Conservation (phyloP, 345 rosid species). For the Citropsis articulata region DNA sequence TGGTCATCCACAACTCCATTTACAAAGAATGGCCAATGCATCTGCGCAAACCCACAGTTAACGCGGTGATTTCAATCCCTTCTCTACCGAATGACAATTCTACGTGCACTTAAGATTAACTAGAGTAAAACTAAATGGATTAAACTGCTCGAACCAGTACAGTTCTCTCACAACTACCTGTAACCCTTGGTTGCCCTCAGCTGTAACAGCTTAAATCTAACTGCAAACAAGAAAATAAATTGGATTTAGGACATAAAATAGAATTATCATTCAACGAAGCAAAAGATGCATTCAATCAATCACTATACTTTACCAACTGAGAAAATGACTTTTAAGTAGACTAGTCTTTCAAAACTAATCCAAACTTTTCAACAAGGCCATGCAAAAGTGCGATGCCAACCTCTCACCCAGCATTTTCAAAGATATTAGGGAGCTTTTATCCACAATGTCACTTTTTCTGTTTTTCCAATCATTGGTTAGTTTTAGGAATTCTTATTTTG, state of each 20-base stretch:
- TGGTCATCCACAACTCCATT: constrained; percentile 13
- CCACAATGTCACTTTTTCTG: background rate
- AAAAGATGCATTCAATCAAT: background rate
- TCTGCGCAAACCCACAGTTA: background rate
- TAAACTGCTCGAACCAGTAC: constrained; percentile 7
- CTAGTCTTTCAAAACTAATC: background rate
- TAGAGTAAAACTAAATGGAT: background rate
- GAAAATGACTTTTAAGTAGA: background rate
- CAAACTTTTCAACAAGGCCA: background rate
- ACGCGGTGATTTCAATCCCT: background rate
- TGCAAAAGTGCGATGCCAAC: background rate
- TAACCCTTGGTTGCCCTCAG: constrained; percentile 2
- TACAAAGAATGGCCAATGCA: constrained; percentile 22
- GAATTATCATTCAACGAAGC: background rate
- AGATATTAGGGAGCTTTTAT: background rate
- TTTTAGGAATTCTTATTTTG: background rate
- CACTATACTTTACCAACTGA: background rate
- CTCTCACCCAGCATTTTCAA: background rate
- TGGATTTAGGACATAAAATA: background rate
- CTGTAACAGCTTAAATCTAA: constrained; percentile 10
- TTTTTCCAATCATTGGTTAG: background rate
- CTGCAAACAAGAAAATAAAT: constrained; percentile 18
- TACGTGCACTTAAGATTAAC: background rate
- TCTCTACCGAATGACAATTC: background rate
- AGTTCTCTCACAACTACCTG: constrained; percentile 1